These are phyloP conservation scores for Phytophthora sansomeana DNA, from an alignment of 352 stramenopile genomes.

Conservation along the genomic window DNA sequence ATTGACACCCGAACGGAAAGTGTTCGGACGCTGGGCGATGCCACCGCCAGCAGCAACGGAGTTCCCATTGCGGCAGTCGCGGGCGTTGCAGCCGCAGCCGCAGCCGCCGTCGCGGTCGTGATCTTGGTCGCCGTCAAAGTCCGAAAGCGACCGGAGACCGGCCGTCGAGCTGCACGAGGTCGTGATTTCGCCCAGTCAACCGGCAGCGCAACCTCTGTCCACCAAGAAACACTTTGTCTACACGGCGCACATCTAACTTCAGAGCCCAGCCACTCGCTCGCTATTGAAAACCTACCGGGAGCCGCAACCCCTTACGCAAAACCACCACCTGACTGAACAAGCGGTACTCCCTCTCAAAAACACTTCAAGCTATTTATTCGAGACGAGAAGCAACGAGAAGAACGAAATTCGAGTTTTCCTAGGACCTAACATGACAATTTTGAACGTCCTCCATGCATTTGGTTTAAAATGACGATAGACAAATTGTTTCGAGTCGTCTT, in stretches of 20 bases:
- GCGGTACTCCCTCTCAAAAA: slow-evolving; percentile 28
- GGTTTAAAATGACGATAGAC: too few relatives aligned
- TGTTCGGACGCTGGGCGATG: slow-evolving; percentile 18
- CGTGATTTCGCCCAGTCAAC: slow-evolving; percentile 53
- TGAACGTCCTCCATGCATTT: too few relatives aligned
- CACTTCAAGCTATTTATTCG: slow-evolving; percentile 32
- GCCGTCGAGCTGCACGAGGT: slow-evolving; percentile 45
- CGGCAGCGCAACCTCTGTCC: slow-evolving; percentile 32
- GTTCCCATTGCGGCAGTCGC: slow-evolving; percentile 21
- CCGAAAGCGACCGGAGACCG: slow-evolving; percentile 7
- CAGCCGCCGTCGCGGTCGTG: slow-evolving; percentile 28
- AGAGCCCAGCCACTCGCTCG: not conserved
- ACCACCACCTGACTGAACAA: slow-evolving; percentile 6
- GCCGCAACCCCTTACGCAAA: slow-evolving; percentile 33
- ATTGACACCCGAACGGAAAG: slow-evolving; percentile 1
- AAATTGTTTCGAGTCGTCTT: too few relatives aligned
- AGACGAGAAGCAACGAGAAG: slow-evolving; percentile 6
- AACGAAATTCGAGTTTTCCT: slow-evolving; percentile 6
- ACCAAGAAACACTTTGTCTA: slow-evolving; percentile 58
- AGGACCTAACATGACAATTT: slow-evolving; percentile 18
- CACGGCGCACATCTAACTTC: slow-evolving; percentile 56
- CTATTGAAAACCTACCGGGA: slow-evolving; percentile 21
- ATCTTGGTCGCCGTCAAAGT: slow-evolving; percentile 35
- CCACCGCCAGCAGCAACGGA: not conserved
- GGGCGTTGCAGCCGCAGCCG: slow-evolving; percentile 30